A percentile compares a stretch with the other conserved stretches of the same genome.
Evolutionary conservation across 2,329 filamentous ascomycete species (phyloP).

Genomic region (Beauveria rudraprayagi): DNA sequence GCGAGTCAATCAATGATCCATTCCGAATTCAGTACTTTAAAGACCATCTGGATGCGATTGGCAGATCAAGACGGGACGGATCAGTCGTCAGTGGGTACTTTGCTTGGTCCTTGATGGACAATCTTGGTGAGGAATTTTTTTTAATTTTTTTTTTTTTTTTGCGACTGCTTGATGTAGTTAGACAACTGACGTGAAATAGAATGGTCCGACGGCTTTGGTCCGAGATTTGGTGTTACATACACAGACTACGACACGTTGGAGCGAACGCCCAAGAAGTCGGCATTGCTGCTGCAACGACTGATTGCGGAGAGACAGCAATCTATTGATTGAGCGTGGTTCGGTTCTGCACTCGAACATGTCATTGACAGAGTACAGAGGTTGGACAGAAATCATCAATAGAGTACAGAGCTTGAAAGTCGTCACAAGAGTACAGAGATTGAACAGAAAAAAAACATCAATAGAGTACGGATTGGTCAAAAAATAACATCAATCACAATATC

Average conservation of each 20-base stretch:
- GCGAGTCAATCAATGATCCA: conserved; percentile 28
- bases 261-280: conserved; percentile 30
- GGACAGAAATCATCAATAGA: too few relatives aligned
- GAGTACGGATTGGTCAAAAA: not conserved
- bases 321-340: not conserved
- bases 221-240: conserved; percentile 30
- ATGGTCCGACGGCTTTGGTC: conserved; percentile 31
- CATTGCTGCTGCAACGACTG: conserved; percentile 21
- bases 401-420: too few relatives aligned
- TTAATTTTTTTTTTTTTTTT: not conserved
- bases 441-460: not conserved
- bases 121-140: conserved; percentile 23
- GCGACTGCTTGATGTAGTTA: not conserved
- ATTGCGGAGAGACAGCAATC: conserved; percentile 16
- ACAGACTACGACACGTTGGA: conserved; percentile 29
- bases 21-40: conserved; percentile 30
- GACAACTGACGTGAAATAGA: conserved; percentile 13
- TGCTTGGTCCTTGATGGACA: conserved; percentile 29
- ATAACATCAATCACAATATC: not conserved
- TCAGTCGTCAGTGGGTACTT: conserved; percentile 24
- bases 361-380: not conserved
- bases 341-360: too few relatives aligned
- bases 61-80: conserved; percentile 20
- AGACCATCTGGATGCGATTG: conserved; percentile 30
- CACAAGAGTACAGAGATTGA: too few relatives aligned